Evolutionary conservation across 495 filamentous ascomycete genomes (phyloP), one percentile per base, ranked within the genome.

Genomic region (Glutinoglossum americanum): DNA sequence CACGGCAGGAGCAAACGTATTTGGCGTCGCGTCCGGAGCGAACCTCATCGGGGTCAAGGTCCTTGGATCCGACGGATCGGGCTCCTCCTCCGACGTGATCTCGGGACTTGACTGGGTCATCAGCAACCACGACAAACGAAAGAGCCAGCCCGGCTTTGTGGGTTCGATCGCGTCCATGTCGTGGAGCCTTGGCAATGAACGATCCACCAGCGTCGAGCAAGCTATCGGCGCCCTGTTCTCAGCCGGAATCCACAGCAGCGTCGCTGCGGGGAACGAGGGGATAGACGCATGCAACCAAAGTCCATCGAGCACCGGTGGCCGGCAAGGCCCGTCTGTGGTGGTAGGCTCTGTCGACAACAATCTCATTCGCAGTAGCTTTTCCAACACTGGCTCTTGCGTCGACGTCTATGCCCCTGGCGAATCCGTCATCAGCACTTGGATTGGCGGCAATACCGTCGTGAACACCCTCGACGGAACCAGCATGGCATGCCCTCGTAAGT

Each of bases 321-420:
- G 19, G 4, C 61, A 61, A 41, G 68, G 68, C 23, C 55, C 55
- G 13, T 66, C 67, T 11, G 65, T 73, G 51, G 62, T 63, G 8
- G 69, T 73, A 33, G 71, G 71, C 39, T 57, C 64, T 41, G 59
- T 71, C 28, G 65, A 65, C 64, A 68, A 66, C 56, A 55, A 57
- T 19, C 61, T 66, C 61, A 47, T 33, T 3, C 54, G 68, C 32
- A 62, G 64, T 37, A 45, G 49, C 10, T 73, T 73, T 64, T 67
- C 65, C 51, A 72, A 73, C 64, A 69, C 63, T 28, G 71, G 71
- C 41, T 55, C 57, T 10, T 73, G 71, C 61, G 69, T 71, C 55
- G 71, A 73, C 58, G 57, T 73, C 48, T 73, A 68, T 61, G 71
- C 70, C 2, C 71, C 71, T 2, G 71, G 71, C 41, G 68, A 69